Base-by-base conservation (phyloP, 2,329 filamentous ascomycete species). In the Aureobasidium zeae region DNA sequence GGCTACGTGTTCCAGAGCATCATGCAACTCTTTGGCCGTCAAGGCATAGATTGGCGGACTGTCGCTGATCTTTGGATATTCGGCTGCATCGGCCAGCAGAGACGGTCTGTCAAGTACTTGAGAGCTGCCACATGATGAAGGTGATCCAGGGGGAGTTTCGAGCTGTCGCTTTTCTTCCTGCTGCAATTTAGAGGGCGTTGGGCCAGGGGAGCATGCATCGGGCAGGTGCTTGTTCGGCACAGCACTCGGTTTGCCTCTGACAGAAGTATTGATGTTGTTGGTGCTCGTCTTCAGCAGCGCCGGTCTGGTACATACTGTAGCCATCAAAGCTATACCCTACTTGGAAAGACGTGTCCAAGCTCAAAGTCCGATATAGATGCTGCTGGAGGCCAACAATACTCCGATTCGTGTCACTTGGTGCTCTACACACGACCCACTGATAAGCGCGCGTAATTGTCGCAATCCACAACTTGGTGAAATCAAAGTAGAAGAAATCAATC, bases 191-290 rank as follows among this genome's bases (percentile, higher is more conserved):
- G 70, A 51, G 68, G 76, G 49, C 12, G 62, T 59, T 2, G 85
- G 81, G 2, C 87, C 87, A 1, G 87, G 77, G n/a, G 86, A 83
- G 64, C 86, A 94, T 53, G 81, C 69, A 7, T 41, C 28, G n/a
- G 88, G 87, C 17, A 94, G 71, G 63, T 94, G 86, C 63, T 91
- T 94, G 66, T 94, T 94, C 8, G 87, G 86, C 2, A 72, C 56
- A 17, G 91, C 71, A 5, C 83, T 68, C 13, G 76, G 74, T 5
- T 73, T 71, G 34, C 71, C 72, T 53, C 71, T 65, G 38, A 70
- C 59, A 5, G 72, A 69, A 11, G 72, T 72, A 57, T 78, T 79
- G 51, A 82, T 66, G 28, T 68, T 73, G 47, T 71, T 32, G 76
- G 63, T 22, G 64, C 61, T 28, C 62, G 58, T 50, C 22, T 56